Percentiles rank a stretch among this genome's conserved stretches.
Evolutionary conservation across 2,329 filamentous ascomycete genomes (phyloP).

Genomic region (Calycina herbarum): DNA sequence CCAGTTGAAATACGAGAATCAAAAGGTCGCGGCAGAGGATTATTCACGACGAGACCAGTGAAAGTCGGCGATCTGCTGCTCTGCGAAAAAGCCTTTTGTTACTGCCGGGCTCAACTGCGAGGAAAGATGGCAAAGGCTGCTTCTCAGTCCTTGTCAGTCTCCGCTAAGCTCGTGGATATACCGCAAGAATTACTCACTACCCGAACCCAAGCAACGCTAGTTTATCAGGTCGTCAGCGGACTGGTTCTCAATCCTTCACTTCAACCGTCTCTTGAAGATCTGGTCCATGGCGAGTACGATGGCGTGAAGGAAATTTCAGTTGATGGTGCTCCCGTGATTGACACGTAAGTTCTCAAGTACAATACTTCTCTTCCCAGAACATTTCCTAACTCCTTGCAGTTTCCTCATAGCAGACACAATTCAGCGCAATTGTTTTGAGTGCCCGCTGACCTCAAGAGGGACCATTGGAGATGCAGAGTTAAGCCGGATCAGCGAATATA

Average conservation of each 20-base stretch:
- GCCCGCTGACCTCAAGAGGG: background rate
- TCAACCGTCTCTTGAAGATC: background rate
- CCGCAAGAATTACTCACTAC: background rate
- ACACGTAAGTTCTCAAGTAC: background rate
- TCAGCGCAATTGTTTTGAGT: background rate
- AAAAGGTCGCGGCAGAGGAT: background rate
- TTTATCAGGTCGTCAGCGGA: background rate
- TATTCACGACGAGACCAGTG: background rate
- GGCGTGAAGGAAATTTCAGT: background rate
- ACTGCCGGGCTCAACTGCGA: background rate
- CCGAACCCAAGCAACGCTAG: background rate
- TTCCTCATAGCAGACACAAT: background rate
- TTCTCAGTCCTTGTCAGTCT: background rate
- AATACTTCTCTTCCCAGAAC: background rate
- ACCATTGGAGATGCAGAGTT: background rate
- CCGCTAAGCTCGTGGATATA: background rate
- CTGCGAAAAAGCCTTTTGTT: background rate
- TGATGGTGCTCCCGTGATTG: background rate
- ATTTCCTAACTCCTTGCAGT: background rate
- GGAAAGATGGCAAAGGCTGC: background rate
- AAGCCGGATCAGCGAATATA: background rate
- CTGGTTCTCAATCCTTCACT: background rate
- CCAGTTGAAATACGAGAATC: background rate
- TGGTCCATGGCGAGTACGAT: background rate
- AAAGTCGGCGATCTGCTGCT: background rate